phyloP scores from a whole-genome alignment of 1,139 yeast genomes.

The Nakaseomyces glabratus region DNA sequence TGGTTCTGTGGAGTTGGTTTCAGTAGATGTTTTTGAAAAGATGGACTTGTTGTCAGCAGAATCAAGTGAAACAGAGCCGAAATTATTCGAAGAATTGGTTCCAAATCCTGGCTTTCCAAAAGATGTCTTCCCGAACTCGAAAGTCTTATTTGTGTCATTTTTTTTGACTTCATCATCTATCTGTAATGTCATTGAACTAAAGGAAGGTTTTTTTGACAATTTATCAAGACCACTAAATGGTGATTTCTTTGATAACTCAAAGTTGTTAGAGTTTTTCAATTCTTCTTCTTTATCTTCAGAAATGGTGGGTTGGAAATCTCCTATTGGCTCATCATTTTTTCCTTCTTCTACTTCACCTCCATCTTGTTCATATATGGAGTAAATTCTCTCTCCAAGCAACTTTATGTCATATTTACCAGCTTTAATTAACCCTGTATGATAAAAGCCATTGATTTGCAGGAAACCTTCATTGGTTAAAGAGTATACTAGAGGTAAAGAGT shows the following conservation, averaged over 20 bases:
- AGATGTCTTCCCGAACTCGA: no score
- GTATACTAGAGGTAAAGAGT: constrained; percentile 55
- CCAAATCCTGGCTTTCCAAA: no score
- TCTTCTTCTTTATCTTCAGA: no score
- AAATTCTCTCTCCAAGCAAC: constrained; percentile 7
- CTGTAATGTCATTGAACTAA: constrained; percentile 1
- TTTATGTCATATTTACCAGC: constrained; percentile 25
- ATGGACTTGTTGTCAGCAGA: no score
- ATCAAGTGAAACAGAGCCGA: background rate
- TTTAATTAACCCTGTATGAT: constrained; percentile 42
- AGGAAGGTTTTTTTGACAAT: background rate
- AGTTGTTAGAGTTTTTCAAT: no score
- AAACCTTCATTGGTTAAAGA: constrained; percentile 55
- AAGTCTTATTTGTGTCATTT: no score
- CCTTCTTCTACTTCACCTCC: no score
- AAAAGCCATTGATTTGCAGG: constrained; percentile 57
- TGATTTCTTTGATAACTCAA: no score
- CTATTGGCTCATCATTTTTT: no score
- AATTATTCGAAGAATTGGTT: background rate
- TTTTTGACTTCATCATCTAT: no score
- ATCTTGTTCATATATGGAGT: no score
- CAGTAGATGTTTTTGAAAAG: background rate
- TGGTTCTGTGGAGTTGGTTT: background rate
- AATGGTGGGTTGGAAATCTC: no score
- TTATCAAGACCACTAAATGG: background rate